Evolutionary conservation across 2,329 filamentous ascomycete genomes (phyloP), one percentile per base, ranked within the genome.

Genomic region (Microdochium nivale): DNA sequence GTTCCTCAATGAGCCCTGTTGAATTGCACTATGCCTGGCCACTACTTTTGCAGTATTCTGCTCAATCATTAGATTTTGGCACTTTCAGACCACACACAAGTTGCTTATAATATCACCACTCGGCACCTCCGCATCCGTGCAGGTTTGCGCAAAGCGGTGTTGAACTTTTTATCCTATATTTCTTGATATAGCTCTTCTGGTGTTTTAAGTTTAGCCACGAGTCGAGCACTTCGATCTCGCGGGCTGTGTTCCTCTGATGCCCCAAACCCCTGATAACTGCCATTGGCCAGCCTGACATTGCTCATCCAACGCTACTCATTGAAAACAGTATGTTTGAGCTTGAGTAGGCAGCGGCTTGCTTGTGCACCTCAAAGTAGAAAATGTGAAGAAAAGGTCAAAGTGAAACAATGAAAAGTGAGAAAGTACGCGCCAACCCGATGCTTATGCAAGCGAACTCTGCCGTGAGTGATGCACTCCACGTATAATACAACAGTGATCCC

Each of bases 181-280:
- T 54, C 53, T 25, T 51, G 24, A 23, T 53, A 53, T 53, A 35
- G 51, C 53, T 49, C 37, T 30, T 37, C 46, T 51, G 19, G 30
- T 33, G 47, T 19, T 55, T 52, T 47, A 52, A 44, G 14, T 53
- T 52, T 46, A 50, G 51, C 56, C 59, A 64, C 64, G 61, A 65
- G 60, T 64, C 64, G 64, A 67, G 64, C 64, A 65, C 64, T 67
- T 67, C 64, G 64, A 67, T 65, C 57, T 56, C 60, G 63, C 64
- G 59, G 48, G 49, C 52, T 56, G 51, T 51, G 40, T 44, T 44
- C 21, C 40, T 23, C 35, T 19, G 19, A 7, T 19, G 14, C 21
- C 40, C 40, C 10, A 44, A 4, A 16, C 21, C 7, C 40, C 9
- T 5, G 8, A 19, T 23, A 21, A 21, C 21, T 44, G n/a, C 40